A percentile compares a stretch with the other conserved stretches of the same genome.
Evolutionary conservation across 495 filamentous ascomycete species (phyloP).

Genomic region (Penicillium silybi): DNA sequence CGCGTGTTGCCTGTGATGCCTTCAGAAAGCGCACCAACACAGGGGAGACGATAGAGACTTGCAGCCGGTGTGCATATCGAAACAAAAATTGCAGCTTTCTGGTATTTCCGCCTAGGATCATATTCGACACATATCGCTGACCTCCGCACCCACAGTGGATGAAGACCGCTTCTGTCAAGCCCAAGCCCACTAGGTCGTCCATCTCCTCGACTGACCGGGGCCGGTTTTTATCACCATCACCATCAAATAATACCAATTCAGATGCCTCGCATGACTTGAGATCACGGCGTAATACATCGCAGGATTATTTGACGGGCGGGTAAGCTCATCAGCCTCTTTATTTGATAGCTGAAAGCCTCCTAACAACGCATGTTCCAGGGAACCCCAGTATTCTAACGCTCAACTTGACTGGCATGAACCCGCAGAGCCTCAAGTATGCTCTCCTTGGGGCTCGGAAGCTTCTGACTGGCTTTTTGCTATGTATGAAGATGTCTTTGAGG

Average conservation of each 20-base stretch:
- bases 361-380: too few species aligned
- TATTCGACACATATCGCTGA: not conserved
- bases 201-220: not conserved
- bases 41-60: conserved; percentile 5
- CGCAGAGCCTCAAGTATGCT: too few species aligned
- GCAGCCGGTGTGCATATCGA: conserved; percentile 15
- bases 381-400: too few species aligned
- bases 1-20: conserved; percentile 17
- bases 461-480: conserved; percentile 13
- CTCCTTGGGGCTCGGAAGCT: not conserved
- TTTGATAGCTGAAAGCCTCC: too few species aligned
- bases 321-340: too few species aligned
- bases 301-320: too few species aligned
- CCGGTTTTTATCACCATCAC: not conserved
- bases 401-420: too few species aligned
- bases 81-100: conserved; percentile 16
- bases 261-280: not conserved
- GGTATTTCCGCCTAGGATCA: not conserved
- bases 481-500: conserved; percentile 15
- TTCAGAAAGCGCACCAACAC: conserved; percentile 9
- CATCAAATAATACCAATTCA: not conserved
- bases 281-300: not conserved
- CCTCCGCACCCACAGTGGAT: not conserved
- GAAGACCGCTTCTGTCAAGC: conserved; percentile 1
- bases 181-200: not conserved